Percentiles rank a stretch among this genome's conserved stretches.
Conservation (phyloP, 148 eudicot species). For the Rheum nobile region DNA sequence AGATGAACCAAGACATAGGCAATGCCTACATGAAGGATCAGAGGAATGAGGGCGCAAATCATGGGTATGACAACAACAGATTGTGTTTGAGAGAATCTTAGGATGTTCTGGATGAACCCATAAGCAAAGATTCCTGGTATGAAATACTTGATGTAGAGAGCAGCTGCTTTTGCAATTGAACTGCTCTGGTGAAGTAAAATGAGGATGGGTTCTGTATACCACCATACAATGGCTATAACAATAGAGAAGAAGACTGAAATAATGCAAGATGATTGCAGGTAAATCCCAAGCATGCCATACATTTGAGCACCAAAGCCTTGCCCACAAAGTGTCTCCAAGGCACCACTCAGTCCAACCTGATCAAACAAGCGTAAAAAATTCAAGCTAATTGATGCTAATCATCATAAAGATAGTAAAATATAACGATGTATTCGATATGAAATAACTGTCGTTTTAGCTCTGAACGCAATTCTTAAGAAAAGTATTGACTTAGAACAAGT, state of each 20-base stretch:
- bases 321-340: conserved; percentile 82
- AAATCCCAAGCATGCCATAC: conserved; percentile 54
- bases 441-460: too few relatives aligned
- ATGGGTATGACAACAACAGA: conserved; percentile 47
- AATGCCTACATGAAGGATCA: conserved; percentile 34
- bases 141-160: conserved; percentile 48
- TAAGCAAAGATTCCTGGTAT: conserved; percentile 65
- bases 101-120: conserved; percentile 45
- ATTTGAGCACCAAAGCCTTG: conserved; percentile 77
- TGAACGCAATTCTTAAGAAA: too few relatives aligned
- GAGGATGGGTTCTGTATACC: conserved; percentile 51
- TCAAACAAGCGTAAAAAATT: not conserved
- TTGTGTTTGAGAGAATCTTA: conserved; percentile 79
- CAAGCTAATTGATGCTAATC: not conserved
- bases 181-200: conserved; percentile 55
- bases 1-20: conserved; percentile 32
- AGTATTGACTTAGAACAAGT: too few relatives aligned
- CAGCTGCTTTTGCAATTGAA: conserved; percentile 37
- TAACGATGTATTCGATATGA: too few relatives aligned
- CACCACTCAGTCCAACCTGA: conserved; percentile 66
- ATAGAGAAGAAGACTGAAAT: conserved; percentile 45
- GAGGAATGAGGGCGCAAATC: conserved; percentile 39
- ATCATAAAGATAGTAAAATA: not conserved
- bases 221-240: conserved; percentile 54
- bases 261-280: conserved; percentile 74